phyloP scores from a whole-genome alignment of 2,329 filamentous ascomycete genomes.

The Paraphoma sp. region DNA sequence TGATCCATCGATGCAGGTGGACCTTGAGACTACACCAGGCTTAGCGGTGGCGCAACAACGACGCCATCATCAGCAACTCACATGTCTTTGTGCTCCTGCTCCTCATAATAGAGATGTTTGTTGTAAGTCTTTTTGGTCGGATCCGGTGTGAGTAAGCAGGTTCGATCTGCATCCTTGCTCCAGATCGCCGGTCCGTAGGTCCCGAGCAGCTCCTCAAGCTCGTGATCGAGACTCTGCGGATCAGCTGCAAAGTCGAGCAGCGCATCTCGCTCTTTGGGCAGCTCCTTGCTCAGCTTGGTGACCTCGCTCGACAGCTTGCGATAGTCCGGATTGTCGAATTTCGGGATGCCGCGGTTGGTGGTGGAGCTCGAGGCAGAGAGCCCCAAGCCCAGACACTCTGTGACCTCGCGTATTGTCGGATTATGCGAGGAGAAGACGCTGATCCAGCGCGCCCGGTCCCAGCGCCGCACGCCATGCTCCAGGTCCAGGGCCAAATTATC shows the following conservation, averaged over 20 bases:
- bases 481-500: slow-evolving; percentile 40
- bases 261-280: slow-evolving; percentile 46
- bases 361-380: slow-evolving; percentile 43
- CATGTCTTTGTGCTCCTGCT: slow-evolving; percentile 41
- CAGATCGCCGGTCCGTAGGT: slow-evolving; percentile 44
- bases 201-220: slow-evolving; percentile 42
- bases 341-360: slow-evolving; percentile 47
- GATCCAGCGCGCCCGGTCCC: slow-evolving; percentile 45
- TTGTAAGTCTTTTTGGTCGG: slow-evolving; percentile 44
- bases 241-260: slow-evolving; percentile 47
- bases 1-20: slow-evolving; percentile 48
- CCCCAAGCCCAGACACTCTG: slow-evolving; percentile 44
- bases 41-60: slow-evolving; percentile 15
- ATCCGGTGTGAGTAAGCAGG: slow-evolving; percentile 40
- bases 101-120: slow-evolving; percentile 42
- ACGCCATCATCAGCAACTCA: slow-evolving; percentile 25
- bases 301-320: slow-evolving; percentile 45
- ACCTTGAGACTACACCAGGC: slow-evolving; percentile 36
- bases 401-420: slow-evolving; percentile 47
- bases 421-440: slow-evolving; percentile 47
- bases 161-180: slow-evolving; percentile 42
- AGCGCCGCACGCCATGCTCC: slow-evolving; percentile 40
- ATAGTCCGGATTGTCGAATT: slow-evolving; percentile 48
- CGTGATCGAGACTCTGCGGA: slow-evolving; percentile 35
- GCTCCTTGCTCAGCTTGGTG: slow-evolving; percentile 43